Conservation (phyloP, 2,329 filamentous ascomycete genomes). For the Pseudogymnoascus verrucosus region DNA sequence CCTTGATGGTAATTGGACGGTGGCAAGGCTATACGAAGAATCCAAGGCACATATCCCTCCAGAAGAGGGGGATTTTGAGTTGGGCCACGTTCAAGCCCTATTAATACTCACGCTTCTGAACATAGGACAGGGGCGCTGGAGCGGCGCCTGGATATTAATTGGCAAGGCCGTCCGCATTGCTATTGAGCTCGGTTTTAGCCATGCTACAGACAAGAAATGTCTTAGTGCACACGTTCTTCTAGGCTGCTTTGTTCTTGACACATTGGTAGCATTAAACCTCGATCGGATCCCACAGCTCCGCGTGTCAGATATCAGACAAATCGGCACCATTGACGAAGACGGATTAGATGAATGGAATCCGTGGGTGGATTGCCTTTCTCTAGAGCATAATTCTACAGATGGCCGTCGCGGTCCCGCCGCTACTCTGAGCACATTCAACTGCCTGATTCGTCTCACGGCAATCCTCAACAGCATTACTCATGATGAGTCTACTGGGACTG, state of each 20-base stretch:
- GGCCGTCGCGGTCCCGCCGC: conserved; percentile 25
- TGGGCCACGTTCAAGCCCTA: conserved; percentile 47
- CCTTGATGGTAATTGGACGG: conserved; percentile 19
- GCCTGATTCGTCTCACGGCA: conserved; percentile 26
- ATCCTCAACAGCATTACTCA: conserved; percentile 24
- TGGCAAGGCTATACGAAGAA: conserved; percentile 39
- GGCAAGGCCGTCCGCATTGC: conserved; percentile 54
- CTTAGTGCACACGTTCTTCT: conserved; percentile 38
- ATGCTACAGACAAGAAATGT: conserved; percentile 21
- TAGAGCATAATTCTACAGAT: conserved; percentile 22
- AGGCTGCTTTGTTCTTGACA: conserved; percentile 57
- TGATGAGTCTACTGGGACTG: conserved; percentile 12
- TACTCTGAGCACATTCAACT: conserved; percentile 28
- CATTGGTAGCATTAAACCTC: conserved; percentile 44
- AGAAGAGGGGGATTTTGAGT: conserved; percentile 40
- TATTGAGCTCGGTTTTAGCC: conserved; percentile 35
- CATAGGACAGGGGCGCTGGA: conserved; percentile 48
- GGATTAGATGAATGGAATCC: conserved; percentile 68
- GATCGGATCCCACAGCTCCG: conserved; percentile 43
- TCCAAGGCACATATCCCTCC: conserved; percentile 42
- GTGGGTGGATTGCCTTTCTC: conserved; percentile 49
- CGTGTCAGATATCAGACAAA: conserved; percentile 35
- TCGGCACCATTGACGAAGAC: conserved; percentile 51
- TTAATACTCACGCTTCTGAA: conserved; percentile 55
- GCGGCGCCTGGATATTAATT: conserved; percentile 55